phyloP scores from a whole-genome alignment of 1,284 basidiomycete genomes.

The Ceratobasidium sp. region DNA sequence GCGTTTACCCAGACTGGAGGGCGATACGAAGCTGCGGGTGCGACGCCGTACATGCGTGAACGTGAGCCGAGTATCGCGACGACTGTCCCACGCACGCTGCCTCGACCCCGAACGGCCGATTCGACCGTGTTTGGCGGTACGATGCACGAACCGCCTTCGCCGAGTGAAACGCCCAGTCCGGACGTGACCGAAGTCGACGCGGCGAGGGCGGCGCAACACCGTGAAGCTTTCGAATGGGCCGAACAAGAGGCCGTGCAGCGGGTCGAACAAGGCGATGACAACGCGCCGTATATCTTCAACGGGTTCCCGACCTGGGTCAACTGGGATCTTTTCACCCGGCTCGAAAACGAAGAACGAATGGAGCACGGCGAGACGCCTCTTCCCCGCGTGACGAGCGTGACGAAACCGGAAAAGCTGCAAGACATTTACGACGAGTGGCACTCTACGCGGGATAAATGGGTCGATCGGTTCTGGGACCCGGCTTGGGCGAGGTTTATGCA shows the following conservation, averaged over 20 bases:
- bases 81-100: constrained; percentile 20
- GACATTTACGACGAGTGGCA: constrained; percentile 37
- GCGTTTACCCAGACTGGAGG: background rate
- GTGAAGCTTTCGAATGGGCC: constrained; percentile 40
- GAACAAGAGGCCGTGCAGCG: constrained; percentile 24
- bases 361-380: background rate
- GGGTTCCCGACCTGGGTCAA: constrained; percentile 43
- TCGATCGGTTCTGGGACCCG: constrained; percentile 39
- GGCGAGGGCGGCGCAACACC: constrained; percentile 32
- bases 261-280: background rate
- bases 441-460: constrained; percentile 35
- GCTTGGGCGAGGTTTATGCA: constrained; percentile 25
- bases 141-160: background rate
- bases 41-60: constrained; percentile 37
- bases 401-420: constrained; percentile 11
- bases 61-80: constrained; percentile 32
- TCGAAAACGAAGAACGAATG: constrained; percentile 14
- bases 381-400: constrained; percentile 29
- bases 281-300: constrained; percentile 37
- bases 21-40: constrained; percentile 24
- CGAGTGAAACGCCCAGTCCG: background rate
- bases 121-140: constrained; percentile 2
- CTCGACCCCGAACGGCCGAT: constrained; percentile 30
- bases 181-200: constrained; percentile 39
- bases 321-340: constrained; percentile 40